Percentiles rank a stretch among this genome's conserved stretches.
phyloP scores from a whole-genome alignment of 192 early-diverging fungal genomes.

The Linnemannia exigua region DNA sequence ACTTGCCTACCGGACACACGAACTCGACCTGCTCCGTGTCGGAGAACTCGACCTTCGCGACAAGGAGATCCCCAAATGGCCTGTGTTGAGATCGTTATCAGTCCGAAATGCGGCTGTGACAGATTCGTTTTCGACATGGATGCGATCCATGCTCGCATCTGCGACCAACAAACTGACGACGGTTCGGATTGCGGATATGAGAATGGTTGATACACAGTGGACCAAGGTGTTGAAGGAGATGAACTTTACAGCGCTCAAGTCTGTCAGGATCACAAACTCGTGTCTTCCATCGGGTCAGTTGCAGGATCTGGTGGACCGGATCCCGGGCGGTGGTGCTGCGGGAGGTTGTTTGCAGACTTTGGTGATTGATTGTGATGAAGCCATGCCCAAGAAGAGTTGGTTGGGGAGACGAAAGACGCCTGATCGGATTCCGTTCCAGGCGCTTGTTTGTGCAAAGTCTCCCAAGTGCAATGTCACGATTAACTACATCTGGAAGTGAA shows the following conservation, averaged over 20 bases:
- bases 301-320: not conserved
- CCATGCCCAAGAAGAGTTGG: not conserved
- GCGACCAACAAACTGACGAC: not conserved
- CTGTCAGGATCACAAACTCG: not conserved
- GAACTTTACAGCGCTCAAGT: not conserved
- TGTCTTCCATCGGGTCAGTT: not conserved
- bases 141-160: not conserved
- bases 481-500: not conserved
- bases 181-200: not conserved
- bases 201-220: not conserved
- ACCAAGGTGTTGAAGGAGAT: not conserved
- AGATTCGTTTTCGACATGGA: not conserved
- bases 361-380: not conserved
- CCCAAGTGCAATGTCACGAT: not conserved
- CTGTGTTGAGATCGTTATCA: not conserved
- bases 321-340: not conserved
- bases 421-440: not conserved
- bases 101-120: not conserved
- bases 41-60: too few relatives aligned
- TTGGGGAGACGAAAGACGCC: not conserved
- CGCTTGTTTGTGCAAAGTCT: not conserved
- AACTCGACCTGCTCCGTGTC: not conserved
- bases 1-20: not conserved
- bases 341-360: not conserved
- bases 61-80: not conserved